These are phyloP conservation scores for Pseudogymnoascus sp. DNA, from an alignment of 2,329 filamentous ascomycete species.

Conservation along the genomic window DNA sequence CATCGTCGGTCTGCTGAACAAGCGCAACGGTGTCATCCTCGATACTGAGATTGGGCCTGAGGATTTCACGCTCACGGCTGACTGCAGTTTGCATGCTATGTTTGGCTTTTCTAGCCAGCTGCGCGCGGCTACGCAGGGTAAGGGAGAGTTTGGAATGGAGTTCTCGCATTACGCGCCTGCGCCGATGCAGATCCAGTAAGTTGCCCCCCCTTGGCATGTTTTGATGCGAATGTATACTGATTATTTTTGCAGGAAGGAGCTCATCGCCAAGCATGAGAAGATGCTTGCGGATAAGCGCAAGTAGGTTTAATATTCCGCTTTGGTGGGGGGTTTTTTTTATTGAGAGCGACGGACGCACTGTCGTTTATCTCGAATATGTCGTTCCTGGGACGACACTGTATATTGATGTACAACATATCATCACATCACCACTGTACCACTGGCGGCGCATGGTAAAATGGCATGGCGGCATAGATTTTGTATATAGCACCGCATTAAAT, in stretches of 20 bases:
- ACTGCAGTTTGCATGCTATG: conserved; percentile 94
- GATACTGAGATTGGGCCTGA: conserved; percentile 91
- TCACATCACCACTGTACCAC: conserved; percentile 4
- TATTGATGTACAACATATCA: conserved; percentile 6
- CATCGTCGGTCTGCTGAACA: conserved; percentile 91
- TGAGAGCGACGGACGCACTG: background rate
- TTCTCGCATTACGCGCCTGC: conserved; percentile 92
- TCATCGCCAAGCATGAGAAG: conserved; percentile 61
- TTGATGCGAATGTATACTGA: background rate
- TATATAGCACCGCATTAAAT: conserved; percentile 3
- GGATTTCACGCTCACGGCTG: conserved; percentile 85
- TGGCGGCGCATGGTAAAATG: background rate
- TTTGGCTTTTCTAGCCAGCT: conserved; percentile 93
- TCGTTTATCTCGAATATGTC: background rate
- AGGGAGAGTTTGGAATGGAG: conserved; percentile 98
- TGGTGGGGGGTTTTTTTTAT: background rate
- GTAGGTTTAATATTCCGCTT: background rate
- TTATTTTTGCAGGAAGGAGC: conserved; percentile 43
- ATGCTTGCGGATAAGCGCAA: conserved; percentile 47
- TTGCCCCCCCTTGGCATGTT: conserved; percentile 22
- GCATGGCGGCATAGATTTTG: background rate
- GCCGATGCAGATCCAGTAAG: conserved; percentile 80
- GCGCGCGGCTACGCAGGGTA: conserved; percentile 89
- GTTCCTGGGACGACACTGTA: background rate
- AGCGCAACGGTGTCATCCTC: conserved; percentile 88